Evolutionary conservation across 768 basidiomycete species (phyloP), one percentile per base, ranked within the genome.

Genomic region (Phylloporus rhodoxanthus): DNA sequence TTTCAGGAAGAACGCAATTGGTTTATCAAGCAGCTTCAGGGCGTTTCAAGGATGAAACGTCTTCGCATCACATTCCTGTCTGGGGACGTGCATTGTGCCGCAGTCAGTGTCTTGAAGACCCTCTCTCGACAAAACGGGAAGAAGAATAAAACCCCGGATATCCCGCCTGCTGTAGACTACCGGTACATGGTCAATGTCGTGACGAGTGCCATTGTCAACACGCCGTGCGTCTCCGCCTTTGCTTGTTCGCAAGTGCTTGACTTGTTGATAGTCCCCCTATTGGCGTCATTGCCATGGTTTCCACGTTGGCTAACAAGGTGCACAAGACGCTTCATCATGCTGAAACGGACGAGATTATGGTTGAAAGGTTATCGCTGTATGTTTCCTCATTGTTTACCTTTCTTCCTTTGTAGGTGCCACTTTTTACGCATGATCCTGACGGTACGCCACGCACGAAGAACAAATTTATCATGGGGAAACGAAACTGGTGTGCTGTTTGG

Each of bases 121-220:
- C 71, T 85, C 37, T 73, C 70, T 33, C 53, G 25, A 44, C 45
- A 48, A 39, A 38, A 1, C 50, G 68, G 68, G 50, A 64, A 59
- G 60, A 73, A 74, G 60, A 73, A 74, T 3, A 56, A 28, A 8
- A 1, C 1, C 10, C 39, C 23, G 17, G 67, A 68, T 8, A 40
- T 85, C 6, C 64, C 71, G 3, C 81, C 89, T 1, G 61, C 67
- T 2, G 55, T 66, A 21, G 96, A 97, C 65, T 72, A 81, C 62
- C 80, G 91, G 39, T 96, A 90, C 67, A 97, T 98, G 93, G 64
- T 94, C 41, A 94, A 95, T 57, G 71, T 93, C 29, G 78, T 91
- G 8, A 82, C 88, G 5, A 91, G 90, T 59, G 95, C 95, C 13
- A 98, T 99, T 55, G 95, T 99, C 42, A 95, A 96, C 63, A 96